Conservation (phyloP, 2,329 filamentous ascomycete species). For the Neurospora sp. region DNA sequence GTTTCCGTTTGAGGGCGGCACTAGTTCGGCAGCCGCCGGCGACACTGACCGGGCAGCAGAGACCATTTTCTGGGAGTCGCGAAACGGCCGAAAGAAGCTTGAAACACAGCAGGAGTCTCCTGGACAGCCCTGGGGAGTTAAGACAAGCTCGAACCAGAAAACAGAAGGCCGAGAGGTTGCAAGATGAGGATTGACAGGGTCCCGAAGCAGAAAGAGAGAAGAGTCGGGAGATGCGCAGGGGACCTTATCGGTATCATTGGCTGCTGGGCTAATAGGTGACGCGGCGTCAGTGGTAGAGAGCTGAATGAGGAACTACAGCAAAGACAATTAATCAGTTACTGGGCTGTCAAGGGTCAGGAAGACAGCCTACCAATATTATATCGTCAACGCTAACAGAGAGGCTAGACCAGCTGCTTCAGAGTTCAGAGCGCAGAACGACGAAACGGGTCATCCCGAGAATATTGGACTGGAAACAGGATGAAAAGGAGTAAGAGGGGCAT, state of each 20-base stretch:
- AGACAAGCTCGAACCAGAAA: not conserved
- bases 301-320: not conserved
- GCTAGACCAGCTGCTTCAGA: not conserved
- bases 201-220: not conserved
- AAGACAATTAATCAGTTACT: not conserved
- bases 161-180: not conserved
- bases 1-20: not conserved
- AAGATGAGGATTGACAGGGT: not conserved
- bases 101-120: not conserved
- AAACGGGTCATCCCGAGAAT: not conserved
- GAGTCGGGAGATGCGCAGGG: not conserved
- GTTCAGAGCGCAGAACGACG: not conserved
- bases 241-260: not conserved
- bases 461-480: not conserved
- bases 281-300: not conserved
- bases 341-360: not conserved
- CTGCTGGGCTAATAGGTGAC: not conserved
- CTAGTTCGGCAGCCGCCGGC: not conserved
- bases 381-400: not conserved
- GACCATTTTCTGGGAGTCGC: not conserved
- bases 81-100: not conserved
- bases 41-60: not conserved
- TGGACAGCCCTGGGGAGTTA: not conserved
- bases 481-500: not conserved
- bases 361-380: not conserved